Evolutionary conservation across 495 filamentous ascomycete species (phyloP), one percentile per base, ranked within the genome.

Genomic region (Pseudomonodictys pantanalensis): DNA sequence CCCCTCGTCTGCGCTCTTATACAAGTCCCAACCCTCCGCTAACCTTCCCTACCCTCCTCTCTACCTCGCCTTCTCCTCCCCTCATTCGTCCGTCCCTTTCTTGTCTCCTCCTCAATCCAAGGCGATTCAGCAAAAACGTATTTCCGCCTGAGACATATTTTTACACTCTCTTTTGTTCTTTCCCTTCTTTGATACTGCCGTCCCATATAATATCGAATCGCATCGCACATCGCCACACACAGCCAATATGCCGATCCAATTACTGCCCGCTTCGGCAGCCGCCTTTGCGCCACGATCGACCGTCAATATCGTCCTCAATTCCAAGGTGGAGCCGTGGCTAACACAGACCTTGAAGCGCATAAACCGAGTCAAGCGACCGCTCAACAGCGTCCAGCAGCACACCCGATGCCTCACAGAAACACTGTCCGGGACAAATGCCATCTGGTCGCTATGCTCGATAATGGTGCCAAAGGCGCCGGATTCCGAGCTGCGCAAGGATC

Each of bases 351-450:
- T 99, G 66, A 99, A 99, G 79, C 86, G 93, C 72, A 91, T 96
- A 76, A 97, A 97, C 80, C 85, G 90, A 60, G 84, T 97, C 74
- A 99, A 99, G 83, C 87, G 95, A 67, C 93, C 93, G 65, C 78
- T 99, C 71, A 99, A 99, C 80, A 97, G 91, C 73, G 90, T 96
- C 30, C 88, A 90, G 25, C 93, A 99, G 74, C 93, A 99, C 78
- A 90, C 89, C 60, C 85, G 90, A 83, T 97, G 93, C 77, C 80
- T 99, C 67, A 97, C 93, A 41, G 93, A 97, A 79, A 96, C 90
- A 0, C 80, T 99, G 25, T 96, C 93, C 45, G 91, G 90, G 58
- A 73, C 84, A 38, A 91, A 89, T 63, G 93, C 93, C 59, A 95
- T 97, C 73, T 99, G 93, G 93, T 95, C 88, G 52, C 79, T 99